Conservation (phyloP, 2,329 filamentous ascomycete genomes). For the Fusarium sp. region DNA sequence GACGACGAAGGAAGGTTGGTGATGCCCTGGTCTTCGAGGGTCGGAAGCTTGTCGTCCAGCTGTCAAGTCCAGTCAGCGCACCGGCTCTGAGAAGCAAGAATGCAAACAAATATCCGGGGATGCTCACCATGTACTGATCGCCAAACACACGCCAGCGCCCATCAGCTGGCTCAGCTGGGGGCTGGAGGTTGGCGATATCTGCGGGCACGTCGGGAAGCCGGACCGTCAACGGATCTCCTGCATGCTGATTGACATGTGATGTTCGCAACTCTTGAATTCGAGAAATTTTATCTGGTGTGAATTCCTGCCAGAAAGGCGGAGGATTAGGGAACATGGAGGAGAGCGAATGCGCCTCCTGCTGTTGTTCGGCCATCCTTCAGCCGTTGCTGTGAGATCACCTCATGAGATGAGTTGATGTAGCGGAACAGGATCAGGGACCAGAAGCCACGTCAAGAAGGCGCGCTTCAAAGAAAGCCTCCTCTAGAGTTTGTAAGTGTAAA, state of each 20-base stretch:
- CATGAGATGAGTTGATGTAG: conserved; percentile 8
- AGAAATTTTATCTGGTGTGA: conserved; percentile 77
- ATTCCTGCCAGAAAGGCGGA: conserved; percentile 88
- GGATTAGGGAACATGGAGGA: conserved; percentile 83
- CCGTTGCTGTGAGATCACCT: conserved; percentile 21
- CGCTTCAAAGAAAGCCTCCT: conserved; percentile 7
- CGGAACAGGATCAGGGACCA: background rate
- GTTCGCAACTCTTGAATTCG: conserved; percentile 59
- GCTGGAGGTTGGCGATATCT: conserved; percentile 80
- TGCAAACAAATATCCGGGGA: background rate
- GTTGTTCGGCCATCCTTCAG: conserved; percentile 66
- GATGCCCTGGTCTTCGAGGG: conserved; percentile 75
- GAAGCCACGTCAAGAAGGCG: background rate
- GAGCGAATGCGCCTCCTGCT: conserved; percentile 57
- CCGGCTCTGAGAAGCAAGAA: background rate
- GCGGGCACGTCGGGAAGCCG: conserved; percentile 65
- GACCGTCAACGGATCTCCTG: conserved; percentile 41
- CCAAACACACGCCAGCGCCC: conserved; percentile 82
- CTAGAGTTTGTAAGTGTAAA: conserved; percentile 4
- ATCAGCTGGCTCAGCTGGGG: conserved; percentile 76
- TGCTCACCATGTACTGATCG: conserved; percentile 65
- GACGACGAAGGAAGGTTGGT: conserved; percentile 66
- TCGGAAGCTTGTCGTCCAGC: conserved; percentile 69
- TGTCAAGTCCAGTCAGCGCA: conserved; percentile 41
- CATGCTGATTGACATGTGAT: conserved; percentile 49